Base-by-base conservation (phyloP, 306 rosid species). In the Glycyrrhiza uralensis region DNA sequence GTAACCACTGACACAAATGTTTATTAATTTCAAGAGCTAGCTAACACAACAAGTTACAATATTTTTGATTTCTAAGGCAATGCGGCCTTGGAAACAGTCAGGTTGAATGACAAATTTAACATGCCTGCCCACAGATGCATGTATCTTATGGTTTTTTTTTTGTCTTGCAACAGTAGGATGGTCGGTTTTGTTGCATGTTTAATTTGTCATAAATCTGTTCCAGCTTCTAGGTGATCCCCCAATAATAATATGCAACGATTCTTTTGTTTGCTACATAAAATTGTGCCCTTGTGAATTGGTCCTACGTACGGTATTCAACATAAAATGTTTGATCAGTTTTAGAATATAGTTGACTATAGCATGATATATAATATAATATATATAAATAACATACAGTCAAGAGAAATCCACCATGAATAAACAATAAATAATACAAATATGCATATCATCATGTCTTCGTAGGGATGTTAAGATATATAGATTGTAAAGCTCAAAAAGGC, bases 191-290 rank as follows among this genome's bases (percentile, higher is more conserved):
- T 19, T 3, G 20, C 35, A 70, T 38, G 54, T 55, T 56, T n/a
- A n/a, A n/a, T n/a, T 50, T 44, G 75, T 55, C 69, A 44, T 66
- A 47, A 61, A 49, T 24, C 49, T 52, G 67, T 75, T 75, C 15
- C 26, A 45, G n/a, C 11, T 56, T 38, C 20, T 45, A 14, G 33
- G 30, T n/a, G n/a, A n/a, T n/a, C n/a, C n/a, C n/a, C n/a, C n/a
- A n/a, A n/a, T n/a, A n/a, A n/a, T n/a, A n/a, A 19, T 26, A 3
- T 44, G 52, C 66, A 54, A n/a, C 10, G 51, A 2, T 15, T 55
- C 68, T 22, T 76, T 51, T 64, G 26, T 23, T 9, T 62, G 52
- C 39, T 49, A 41, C 42, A 18, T 46, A 17, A n/a, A 28, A 7
- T 10, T 41, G 9, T 24, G 23, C 14, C 14, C 55, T 24, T 39